Evolutionary conservation across 768 basidiomycete species (phyloP), one percentile per base, ranked within the genome.

Genomic region (Rhodosporidiobolus sp.): DNA sequence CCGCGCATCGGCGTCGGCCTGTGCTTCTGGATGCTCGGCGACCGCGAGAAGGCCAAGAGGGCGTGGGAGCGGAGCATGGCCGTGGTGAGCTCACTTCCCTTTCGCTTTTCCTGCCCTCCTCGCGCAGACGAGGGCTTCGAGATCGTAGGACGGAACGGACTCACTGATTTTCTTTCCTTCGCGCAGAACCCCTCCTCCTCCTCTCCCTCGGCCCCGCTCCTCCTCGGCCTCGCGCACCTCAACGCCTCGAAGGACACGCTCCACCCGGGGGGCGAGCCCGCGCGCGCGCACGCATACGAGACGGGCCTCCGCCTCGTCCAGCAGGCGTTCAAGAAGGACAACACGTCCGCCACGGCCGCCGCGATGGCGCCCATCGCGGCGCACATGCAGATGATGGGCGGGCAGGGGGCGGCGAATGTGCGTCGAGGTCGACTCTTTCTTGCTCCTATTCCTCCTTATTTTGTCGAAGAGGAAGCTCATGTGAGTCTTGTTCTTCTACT

Each of bases 1-100:
- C 95, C 96, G 46, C 87, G 96, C 12, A 90, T 98, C 68, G 96
- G 96, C 26, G 92, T 98, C 52, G 96, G 96, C 16, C 83, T 99
- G 9, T 97, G 95, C 81, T 83, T 93, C 30, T 98, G 92, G 92
- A 87, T 90, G 8, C 83, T 96, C 82, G 90, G 90, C 69, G 87
- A 95, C 76, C 89, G 88, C 72, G 84, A 85, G 4, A 89, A 88
- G 76, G 96, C 95, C 0, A 88, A 87, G 75, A 86, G 86, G 32
- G 95, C 95, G 0, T 99, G 96, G 95, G 86, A 93, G 78, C 85
- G 94, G 46, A 91, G 91, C 75, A 79, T 92, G 65, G 90, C 91
- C 81, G 87, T 93, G 74, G 93, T 91, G 72, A 67, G 91, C n/a
- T 85, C 54, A n/a, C 26, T 3, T 26, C 16, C n/a, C 24, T 30